Evolutionary conservation across 352 stramenopile species (phyloP), one percentile per base, ranked within the genome.

Genomic region (Phytopythium cucurbitacearum): DNA sequence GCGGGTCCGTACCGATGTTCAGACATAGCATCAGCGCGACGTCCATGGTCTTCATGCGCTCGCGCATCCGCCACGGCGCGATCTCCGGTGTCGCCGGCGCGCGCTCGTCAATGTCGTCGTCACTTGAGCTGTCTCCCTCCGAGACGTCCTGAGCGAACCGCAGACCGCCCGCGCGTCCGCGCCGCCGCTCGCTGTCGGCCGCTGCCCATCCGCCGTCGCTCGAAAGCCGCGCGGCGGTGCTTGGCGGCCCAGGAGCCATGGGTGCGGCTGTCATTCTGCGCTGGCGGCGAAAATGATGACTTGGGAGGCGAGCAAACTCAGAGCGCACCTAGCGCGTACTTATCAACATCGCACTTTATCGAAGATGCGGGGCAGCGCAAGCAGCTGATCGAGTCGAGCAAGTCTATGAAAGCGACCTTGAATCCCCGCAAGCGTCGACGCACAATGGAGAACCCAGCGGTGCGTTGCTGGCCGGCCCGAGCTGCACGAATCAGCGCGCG

Each of bases 1-100:
- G 97, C 16, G 97, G 97, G 69, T 99, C 97, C 12, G 95, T 99
- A 1, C 96, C 96, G 54, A 98, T 98, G 67, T 99, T 99, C 5
- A 99, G 79, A 59, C 96, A 98, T 37, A 99, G 69, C 44, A 99
- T 91, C 5, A 99, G 78, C 38, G 87, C 97, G 13, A 99, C 93
- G 51, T 95, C 85, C 85, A 95, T 95, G 34, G 82, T 95, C 67
- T 95, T 95, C 80, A 95, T 91, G 55, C 85, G 82, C 52, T 92
- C 83, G 42, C 80, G 77, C 80, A 92, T 95, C 34, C 85, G 76
- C 85, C 85, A 95, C 6, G 85, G 79, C 48, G 86, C 75, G 53
- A 91, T 84, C 16, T 85, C 74, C 3, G 76, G 46, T 1, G 67
- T 6, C 8, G 71, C 43, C 1, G 57, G 57, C 34, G 59, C 51